A percentile compares a stretch with the other conserved stretches of the same genome.
These are phyloP conservation scores for Penicillium sp. DNA, from an alignment of 2,329 filamentous ascomycete genomes.

Conservation along the genomic window DNA sequence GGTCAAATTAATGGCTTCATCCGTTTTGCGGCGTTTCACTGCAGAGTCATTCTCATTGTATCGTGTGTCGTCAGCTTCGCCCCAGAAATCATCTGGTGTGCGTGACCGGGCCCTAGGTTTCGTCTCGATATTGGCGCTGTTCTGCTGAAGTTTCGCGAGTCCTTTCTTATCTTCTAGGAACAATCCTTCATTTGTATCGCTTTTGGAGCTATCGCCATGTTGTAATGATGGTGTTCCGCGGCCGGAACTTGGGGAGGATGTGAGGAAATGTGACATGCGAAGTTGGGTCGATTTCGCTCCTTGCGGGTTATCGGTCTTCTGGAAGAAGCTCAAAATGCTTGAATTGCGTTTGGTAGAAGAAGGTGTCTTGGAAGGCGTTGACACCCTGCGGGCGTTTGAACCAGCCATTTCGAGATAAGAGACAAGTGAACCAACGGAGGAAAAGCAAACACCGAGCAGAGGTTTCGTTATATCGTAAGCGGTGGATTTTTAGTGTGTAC, in stretches of 20 bases:
- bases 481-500: constrained; percentile 11
- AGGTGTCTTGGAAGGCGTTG: constrained; percentile 24
- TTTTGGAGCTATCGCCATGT: constrained; percentile 9
- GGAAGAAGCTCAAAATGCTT: constrained; percentile 74
- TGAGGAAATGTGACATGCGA: constrained; percentile 54
- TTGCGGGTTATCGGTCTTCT: constrained; percentile 61
- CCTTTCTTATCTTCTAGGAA: constrained; percentile 39
- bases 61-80: constrained; percentile 26
- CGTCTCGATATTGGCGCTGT: not conserved
- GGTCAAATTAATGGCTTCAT: constrained; percentile 8
- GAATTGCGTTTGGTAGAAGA: constrained; percentile 49
- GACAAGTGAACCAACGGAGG: not conserved
- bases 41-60: constrained; percentile 34
- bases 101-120: constrained; percentile 21
- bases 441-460: not conserved
- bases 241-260: constrained; percentile 23
- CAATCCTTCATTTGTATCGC: constrained; percentile 24
- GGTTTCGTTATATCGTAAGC: not conserved
- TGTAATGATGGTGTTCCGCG: constrained; percentile 25
- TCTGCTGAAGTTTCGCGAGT: constrained; percentile 5
- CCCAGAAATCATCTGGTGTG: constrained; percentile 39
- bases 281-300: constrained; percentile 51
- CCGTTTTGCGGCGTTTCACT: constrained; percentile 37
- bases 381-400: constrained; percentile 21
- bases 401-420: constrained; percentile 24